Evolutionary conservation across 305 asterid genomes (phyloP).

Genomic region (Fraxinus greggii): DNA sequence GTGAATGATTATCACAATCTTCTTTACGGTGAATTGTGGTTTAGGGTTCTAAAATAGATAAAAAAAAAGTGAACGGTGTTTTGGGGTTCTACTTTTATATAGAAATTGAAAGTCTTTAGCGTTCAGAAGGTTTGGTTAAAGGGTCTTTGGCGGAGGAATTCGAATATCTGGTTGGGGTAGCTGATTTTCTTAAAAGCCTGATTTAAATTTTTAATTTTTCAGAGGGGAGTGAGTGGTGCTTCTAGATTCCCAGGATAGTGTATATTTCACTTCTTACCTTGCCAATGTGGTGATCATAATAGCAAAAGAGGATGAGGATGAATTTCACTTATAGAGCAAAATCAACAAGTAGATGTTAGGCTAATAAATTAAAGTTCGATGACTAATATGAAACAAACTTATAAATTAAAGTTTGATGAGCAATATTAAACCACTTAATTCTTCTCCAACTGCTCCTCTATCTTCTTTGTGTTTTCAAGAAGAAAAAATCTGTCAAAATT

Average conservation of each 20-base stretch:
- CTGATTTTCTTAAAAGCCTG: not conserved
- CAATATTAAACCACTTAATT: too few relatives aligned
- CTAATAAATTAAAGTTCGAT: not conserved
- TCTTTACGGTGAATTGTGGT: too few relatives aligned
- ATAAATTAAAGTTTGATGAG: too few relatives aligned
- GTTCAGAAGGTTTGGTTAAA: not conserved
- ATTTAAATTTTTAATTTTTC: slow-evolving; percentile 1
- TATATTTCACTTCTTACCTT: not conserved
- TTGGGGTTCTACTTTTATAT: too few relatives aligned
- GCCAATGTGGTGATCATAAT: not conserved
- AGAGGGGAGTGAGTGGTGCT: not conserved
- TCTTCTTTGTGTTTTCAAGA: too few relatives aligned
- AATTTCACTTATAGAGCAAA: not conserved
- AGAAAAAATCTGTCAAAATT: too few relatives aligned
- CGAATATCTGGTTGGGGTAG: not conserved
- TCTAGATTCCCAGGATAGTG: not conserved
- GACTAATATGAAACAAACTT: too few relatives aligned
- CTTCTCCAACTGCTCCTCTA: too few relatives aligned
- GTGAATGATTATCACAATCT: too few relatives aligned
- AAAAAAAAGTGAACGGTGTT: too few relatives aligned
- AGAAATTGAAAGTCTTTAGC: not conserved
- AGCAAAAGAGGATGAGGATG: not conserved
- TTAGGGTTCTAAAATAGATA: too few relatives aligned
- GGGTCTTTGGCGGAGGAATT: not conserved
- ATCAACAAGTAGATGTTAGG: not conserved